Conservation (phyloP, 306 rosid genomes). For the Oxytropis ochrocephala region DNA sequence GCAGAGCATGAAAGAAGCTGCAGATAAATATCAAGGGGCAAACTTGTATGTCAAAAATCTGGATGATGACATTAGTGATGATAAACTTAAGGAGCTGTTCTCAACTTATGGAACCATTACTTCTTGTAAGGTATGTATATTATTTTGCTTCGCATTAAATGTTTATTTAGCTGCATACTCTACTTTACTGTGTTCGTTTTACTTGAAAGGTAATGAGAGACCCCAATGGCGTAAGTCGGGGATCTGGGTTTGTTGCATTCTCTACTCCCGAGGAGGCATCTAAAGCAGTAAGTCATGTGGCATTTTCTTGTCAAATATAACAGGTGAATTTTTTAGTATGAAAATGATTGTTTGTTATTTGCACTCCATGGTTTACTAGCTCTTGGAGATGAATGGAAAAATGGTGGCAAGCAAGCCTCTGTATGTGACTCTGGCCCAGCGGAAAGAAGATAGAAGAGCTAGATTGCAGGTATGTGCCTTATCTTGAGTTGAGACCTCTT, state of each 20-base stretch:
- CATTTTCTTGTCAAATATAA: background rate
- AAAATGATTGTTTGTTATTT: background rate
- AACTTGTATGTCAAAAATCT: slow-evolving; percentile 70
- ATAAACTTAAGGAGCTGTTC: slow-evolving; percentile 54
- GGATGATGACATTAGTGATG: slow-evolving; percentile 60
- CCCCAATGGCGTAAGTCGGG: slow-evolving; percentile 89
- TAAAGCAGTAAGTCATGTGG: slow-evolving; percentile 69
- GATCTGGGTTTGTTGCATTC: slow-evolving; percentile 96
- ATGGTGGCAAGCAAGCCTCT: slow-evolving; percentile 91
- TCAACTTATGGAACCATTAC: slow-evolving; percentile 44
- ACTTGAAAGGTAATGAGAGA: slow-evolving; percentile 82
- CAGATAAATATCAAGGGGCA: slow-evolving; percentile 52
- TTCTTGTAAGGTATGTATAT: slow-evolving; percentile 57
- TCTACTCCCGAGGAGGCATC: slow-evolving; percentile 95
- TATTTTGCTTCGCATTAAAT: background rate
- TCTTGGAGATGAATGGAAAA: slow-evolving; percentile 87
- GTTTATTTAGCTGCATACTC: background rate
- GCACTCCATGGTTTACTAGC: slow-evolving; percentile 35
- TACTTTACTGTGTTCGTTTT: background rate
- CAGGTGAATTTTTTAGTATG: background rate
- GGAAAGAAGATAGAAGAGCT: slow-evolving; percentile 98
- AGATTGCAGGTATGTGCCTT: slow-evolving; percentile 73
- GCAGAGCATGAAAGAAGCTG: slow-evolving; percentile 57
- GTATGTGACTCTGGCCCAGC: slow-evolving; percentile 92
- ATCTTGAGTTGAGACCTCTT: background rate